Evolutionary conservation across 768 basidiomycete genomes (phyloP).

Genomic region (Tulasnella sp.): DNA sequence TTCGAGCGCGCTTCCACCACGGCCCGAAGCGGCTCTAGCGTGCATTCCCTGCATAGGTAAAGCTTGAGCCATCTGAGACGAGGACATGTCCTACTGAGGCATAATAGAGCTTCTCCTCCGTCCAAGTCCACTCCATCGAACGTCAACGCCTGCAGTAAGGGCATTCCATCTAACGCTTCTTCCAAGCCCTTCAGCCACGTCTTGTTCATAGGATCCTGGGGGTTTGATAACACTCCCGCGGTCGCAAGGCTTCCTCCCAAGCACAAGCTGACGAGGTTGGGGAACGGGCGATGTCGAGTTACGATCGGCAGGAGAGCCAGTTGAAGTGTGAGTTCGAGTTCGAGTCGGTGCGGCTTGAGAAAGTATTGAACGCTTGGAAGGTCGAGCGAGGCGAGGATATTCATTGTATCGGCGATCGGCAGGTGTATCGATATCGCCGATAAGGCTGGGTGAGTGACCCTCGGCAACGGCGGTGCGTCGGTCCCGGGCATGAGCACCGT

Average conservation of each 20-base stretch:
- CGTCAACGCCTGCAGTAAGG: not conserved
- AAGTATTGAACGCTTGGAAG: not conserved
- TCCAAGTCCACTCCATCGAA: not conserved
- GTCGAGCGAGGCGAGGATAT: no score
- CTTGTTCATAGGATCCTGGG: not conserved
- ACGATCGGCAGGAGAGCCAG: not conserved
- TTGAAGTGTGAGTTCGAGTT: not conserved
- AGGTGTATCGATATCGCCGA: no score
- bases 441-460: no score
- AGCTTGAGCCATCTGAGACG: not conserved
- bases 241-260: not conserved
- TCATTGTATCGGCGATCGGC: no score
- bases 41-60: not conserved
- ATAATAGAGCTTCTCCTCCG: not conserved
- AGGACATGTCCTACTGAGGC: not conserved
- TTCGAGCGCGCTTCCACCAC: not conserved
- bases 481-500: no score
- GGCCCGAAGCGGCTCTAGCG: not conserved
- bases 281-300: not conserved
- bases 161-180: not conserved
- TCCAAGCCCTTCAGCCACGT: not conserved
- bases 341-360: not conserved
- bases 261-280: not conserved
- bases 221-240: no score
- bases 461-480: no score